phyloP scores from a whole-genome alignment of 1,284 basidiomycete species.

The Takashimella tepidaria region DNA sequence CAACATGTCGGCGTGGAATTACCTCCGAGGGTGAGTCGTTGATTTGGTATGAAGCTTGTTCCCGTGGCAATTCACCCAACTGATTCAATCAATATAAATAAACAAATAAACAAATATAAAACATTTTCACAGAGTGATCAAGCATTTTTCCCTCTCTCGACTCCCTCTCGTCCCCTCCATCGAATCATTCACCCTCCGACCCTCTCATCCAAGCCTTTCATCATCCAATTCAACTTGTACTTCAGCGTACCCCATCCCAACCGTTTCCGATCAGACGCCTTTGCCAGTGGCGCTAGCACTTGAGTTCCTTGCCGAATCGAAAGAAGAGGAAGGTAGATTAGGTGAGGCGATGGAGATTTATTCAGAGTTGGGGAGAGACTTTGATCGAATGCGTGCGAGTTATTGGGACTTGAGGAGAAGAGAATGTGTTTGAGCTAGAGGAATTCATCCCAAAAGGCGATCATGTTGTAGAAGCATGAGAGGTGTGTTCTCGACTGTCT shows the following conservation, averaged over 20 bases:
- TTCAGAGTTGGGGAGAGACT: conserved; percentile 62
- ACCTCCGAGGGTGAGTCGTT: conserved; percentile 61
- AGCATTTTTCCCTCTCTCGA: conserved; percentile 52
- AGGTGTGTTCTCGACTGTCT: too few relatives aligned
- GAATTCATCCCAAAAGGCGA: too few relatives aligned
- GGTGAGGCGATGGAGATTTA: conserved; percentile 59
- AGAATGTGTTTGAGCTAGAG: conserved; percentile 21
- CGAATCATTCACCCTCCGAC: conserved; percentile 55
- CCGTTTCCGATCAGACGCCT: conserved; percentile 60
- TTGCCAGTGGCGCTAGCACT: conserved; percentile 71
- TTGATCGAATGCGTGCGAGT: conserved; percentile 63
- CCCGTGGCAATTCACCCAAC: too few relatives aligned
- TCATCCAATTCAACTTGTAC: conserved; percentile 28
- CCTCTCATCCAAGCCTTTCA: conserved; percentile 22
- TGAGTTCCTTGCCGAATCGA: conserved; percentile 78
- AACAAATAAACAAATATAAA: conserved; percentile 52
- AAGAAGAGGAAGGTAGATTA: conserved; percentile 56
- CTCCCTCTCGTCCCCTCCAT: conserved; percentile 59
- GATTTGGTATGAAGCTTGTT: neutral
- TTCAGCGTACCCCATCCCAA: conserved; percentile 43
- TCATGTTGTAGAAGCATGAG: too few relatives aligned
- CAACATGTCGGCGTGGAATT: conserved; percentile 92
- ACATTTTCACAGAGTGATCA: conserved; percentile 53
- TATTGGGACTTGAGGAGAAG: conserved; percentile 38
- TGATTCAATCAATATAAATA: conserved; percentile 45